These are phyloP conservation scores for Peronospora belbahrii DNA, from an alignment of 352 stramenopile genomes.

Conservation along the genomic window DNA sequence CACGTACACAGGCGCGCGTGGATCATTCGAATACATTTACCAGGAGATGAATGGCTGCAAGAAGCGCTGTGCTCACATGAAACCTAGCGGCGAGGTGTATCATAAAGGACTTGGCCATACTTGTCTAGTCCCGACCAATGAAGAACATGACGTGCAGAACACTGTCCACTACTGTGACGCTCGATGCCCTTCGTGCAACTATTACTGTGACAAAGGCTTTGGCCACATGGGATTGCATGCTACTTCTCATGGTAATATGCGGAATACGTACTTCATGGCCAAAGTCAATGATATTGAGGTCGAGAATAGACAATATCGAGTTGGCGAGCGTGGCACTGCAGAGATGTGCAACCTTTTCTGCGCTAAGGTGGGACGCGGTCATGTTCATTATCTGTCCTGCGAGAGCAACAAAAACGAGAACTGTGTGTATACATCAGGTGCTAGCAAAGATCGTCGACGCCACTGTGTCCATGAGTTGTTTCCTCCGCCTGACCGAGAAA, in stretches of 20 bases:
- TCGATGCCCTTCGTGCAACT: constrained; percentile 48
- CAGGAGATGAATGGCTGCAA: constrained; percentile 66
- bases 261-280: constrained; percentile 51
- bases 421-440: constrained; percentile 23
- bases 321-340: constrained; percentile 25
- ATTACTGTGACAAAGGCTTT: constrained; percentile 51
- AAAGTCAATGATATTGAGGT: constrained; percentile 44
- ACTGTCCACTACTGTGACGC: constrained; percentile 46
- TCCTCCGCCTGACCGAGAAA: constrained; percentile 12
- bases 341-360: constrained; percentile 46
- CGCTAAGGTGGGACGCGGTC: constrained; percentile 27
- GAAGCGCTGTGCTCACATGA: constrained; percentile 35
- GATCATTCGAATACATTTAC: constrained; percentile 47
- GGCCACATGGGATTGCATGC: constrained; percentile 42
- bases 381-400: constrained; percentile 30
- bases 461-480: constrained; percentile 25
- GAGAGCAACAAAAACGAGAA: constrained; percentile 3
- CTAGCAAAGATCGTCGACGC: constrained; percentile 19
- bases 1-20: constrained; percentile 36
- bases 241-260: constrained; percentile 64
- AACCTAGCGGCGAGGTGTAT: constrained; percentile 25
- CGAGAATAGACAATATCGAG: constrained; percentile 29
- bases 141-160: neutral
- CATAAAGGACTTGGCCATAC: constrained; percentile 30
- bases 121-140: constrained; percentile 22